phyloP scores from a whole-genome alignment of 1,284 basidiomycete genomes.

The Ustilago trichophora region DNA sequence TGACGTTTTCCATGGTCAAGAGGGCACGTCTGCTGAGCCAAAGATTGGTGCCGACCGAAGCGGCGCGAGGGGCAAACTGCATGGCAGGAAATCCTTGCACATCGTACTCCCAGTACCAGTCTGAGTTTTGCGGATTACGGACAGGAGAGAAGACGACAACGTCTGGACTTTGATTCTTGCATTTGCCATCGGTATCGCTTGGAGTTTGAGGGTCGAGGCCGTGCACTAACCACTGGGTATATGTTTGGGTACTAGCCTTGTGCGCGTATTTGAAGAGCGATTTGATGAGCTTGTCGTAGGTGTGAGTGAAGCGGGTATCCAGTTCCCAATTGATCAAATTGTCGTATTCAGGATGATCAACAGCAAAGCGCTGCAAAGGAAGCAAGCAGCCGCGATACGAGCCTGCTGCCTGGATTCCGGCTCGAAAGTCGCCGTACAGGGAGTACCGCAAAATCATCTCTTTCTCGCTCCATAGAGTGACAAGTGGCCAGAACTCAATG shows the following conservation, averaged over 20 bases:
- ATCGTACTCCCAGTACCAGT: slow-evolving; percentile 37
- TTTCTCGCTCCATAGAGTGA: slow-evolving; percentile 10
- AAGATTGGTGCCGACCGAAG: slow-evolving; percentile 21
- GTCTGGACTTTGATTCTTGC: slow-evolving; percentile 11
- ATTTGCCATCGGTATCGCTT: neutral
- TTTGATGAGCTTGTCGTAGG: slow-evolving; percentile 13
- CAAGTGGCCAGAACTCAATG: slow-evolving; percentile 28
- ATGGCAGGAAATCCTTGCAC: slow-evolving; percentile 12
- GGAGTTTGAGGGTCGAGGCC: neutral
- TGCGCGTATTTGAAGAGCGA: slow-evolving; percentile 6
- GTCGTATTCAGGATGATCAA: slow-evolving; percentile 16
- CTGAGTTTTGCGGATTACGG: slow-evolving; percentile 14
- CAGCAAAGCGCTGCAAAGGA: slow-evolving; percentile 17
- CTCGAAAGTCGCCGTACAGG: slow-evolving; percentile 17
- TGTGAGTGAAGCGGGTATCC: slow-evolving; percentile 27
- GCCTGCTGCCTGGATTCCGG: slow-evolving; percentile 15
- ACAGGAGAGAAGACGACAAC: slow-evolving; percentile 20
- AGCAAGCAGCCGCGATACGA: slow-evolving; percentile 32
- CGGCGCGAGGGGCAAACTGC: slow-evolving; percentile 5
- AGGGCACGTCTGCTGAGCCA: slow-evolving; percentile 22
- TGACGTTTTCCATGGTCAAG: slow-evolving; percentile 10
- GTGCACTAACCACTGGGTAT: slow-evolving; percentile 9
- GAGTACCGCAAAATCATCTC: slow-evolving; percentile 26
- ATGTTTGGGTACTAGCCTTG: neutral
- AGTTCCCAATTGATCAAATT: slow-evolving; percentile 23